Evolutionary conservation across 225 moss, liverwort and hornwort species (phyloP).

Genomic region (Marchantia polymorpha): DNA sequence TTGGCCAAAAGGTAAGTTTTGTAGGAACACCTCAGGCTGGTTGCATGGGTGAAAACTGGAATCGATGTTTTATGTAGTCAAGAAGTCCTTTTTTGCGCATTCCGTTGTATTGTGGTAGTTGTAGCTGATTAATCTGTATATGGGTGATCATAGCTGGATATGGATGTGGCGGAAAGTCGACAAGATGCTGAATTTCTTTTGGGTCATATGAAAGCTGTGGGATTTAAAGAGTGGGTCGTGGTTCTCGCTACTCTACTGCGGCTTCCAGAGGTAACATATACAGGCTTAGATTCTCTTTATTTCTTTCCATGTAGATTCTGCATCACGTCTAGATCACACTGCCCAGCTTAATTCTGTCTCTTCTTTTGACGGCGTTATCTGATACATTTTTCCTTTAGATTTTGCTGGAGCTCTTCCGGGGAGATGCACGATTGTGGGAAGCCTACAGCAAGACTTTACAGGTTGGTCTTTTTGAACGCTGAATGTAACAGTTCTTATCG

Average conservation of each 20-base stretch:
- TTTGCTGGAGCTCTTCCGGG: slow-evolving; percentile 75
- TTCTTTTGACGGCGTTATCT: background rate
- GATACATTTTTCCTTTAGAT: slow-evolving; percentile 35
- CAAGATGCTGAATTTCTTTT: slow-evolving; percentile 69
- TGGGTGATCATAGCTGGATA: slow-evolving; percentile 47
- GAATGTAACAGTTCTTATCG: background rate
- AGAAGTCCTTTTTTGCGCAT: background rate
- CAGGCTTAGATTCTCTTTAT: background rate
- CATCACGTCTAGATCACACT: background rate
- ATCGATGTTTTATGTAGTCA: background rate
- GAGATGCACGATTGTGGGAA: slow-evolving; percentile 81
- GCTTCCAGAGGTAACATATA: slow-evolving; percentile 57
- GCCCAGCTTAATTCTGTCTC: background rate
- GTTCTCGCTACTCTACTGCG: slow-evolving; percentile 83
- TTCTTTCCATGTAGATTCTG: background rate
- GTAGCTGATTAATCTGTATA: background rate
- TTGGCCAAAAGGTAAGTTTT: slow-evolving; percentile 57
- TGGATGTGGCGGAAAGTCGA: slow-evolving; percentile 59
- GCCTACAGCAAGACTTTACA: slow-evolving; percentile 90
- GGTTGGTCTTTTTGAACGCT: slow-evolving; percentile 37
- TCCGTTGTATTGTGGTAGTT: background rate
- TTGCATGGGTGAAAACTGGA: background rate
- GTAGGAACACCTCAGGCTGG: background rate
- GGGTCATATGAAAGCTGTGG: slow-evolving; percentile 74
- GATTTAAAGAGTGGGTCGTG: slow-evolving; percentile 96